Evolutionary conservation across 495 filamentous ascomycete genomes (phyloP), one percentile per base, ranked within the genome.

Genomic region (Hyphodiscus hymeniophilus): DNA sequence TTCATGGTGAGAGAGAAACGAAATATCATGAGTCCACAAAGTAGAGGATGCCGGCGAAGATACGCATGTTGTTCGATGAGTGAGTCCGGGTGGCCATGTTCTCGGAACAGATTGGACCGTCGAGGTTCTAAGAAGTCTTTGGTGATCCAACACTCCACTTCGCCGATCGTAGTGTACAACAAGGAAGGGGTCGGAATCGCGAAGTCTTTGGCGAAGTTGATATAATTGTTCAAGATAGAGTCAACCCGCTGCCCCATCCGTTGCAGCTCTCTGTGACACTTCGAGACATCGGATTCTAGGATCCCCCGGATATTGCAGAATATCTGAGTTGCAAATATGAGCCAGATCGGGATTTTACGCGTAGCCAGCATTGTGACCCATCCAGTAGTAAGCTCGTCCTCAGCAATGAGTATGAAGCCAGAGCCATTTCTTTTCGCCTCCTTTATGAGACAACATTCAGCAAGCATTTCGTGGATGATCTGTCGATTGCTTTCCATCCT

Each of bases 261-360:
- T 22, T 57, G 57, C 2, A 59, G 42, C 20, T 56, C 39, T 10
- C 58, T 24, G 38, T 60, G 60, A 7, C 52, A 43, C 12, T 51
- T 23, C n/a, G 16, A 20, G 15, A 48, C 51, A 7, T 59, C 45
- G 2, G 50, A 44, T 13, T 63, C 62, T 15, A 63, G 26, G 32
- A 63, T 63, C 31, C 53, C 40, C n/a, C 60, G 62, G 42, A 63
- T 57, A 30, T 63, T 58, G 17, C 59, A 47, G 40, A 47, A 59
- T 11, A 63, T 41, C 16, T 62, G 59, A 10, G 57, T 45, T 5
- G 49, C 56, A 23, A 65, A 63, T 11, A 59, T 30, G 7, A 55
- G 47, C 13, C 47, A 38, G 7, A 51, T 49, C 18, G 42, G 38
- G 28, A 55, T 44, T 0, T 21, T 12, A 7, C 44, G 36, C 17